Evolutionary conservation across 2,329 filamentous ascomycete species (phyloP), one percentile per base, ranked within the genome.

Genomic region (Aureobasidium namibiae): DNA sequence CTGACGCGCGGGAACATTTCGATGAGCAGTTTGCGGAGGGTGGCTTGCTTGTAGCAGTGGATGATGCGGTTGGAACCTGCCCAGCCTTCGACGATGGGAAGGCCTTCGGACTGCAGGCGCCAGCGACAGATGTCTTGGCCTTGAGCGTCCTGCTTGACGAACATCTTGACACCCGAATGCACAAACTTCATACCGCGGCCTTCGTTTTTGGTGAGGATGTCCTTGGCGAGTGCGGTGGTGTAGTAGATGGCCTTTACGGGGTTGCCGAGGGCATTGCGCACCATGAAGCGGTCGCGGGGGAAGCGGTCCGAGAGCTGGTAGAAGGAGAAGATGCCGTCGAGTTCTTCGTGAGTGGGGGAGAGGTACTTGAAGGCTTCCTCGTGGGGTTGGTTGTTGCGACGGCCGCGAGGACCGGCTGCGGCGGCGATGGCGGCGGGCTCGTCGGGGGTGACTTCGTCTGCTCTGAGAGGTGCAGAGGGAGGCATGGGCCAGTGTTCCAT

Each of bases 281-380:
- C 94, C 86, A 99, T 89, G 78, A 94, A 99, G 59, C 92, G 86
- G 72, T 95, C 89, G 23, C 86, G 81, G 0, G 94, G 94, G 78
- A 99, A 99, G 49, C 87, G 86, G 0, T 84, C 73, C 0, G 90
- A 92, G 63, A 97, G 80, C 56, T 87, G 80, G 77, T 97, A 99
- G 76, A 97, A 97, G 2, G 82, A 73, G 67, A 86, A 87, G 68
- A 99, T 92, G 59, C 81, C 80, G 62, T 84, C 72, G 57, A 99
- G 86, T 61, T 94, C 89, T 2, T 84, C 77, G 70, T 96, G 89
- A 26, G 87, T 81, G 0, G 84, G 74, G 9, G 85, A 74, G 41
- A 99, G 82, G 70, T 91, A 99, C 71, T 96, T 96, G 81, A 96
- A 99, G 4, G 92, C 89, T 72, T 99, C 94, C 72, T 97, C 94